Percentiles rank a stretch among this genome's conserved stretches.
These are phyloP conservation scores for Hibiscus trionum DNA, from an alignment of 345 rosid genomes.

Conservation along the genomic window DNA sequence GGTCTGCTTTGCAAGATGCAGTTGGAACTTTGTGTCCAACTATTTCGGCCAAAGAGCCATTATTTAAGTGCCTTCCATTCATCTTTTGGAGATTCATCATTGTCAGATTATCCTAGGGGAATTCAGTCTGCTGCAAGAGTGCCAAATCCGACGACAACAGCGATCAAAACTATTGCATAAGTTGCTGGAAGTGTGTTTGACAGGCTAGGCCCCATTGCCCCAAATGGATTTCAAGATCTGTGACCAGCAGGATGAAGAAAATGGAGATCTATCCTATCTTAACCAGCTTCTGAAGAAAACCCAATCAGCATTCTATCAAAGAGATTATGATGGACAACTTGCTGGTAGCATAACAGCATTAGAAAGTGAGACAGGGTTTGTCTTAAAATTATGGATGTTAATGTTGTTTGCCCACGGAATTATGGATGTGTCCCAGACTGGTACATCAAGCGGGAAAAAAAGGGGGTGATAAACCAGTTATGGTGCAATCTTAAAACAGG, in stretches of 20 bases:
- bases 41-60: constrained; percentile 37
- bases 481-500: neutral
- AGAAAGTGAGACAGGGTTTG: constrained; percentile 34
- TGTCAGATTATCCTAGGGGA: constrained; percentile 31
- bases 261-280: constrained; percentile 16
- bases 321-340: constrained; percentile 33
- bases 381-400: constrained; percentile 34
- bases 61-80: constrained; percentile 81
- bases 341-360: constrained; percentile 24
- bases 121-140: constrained; percentile 46
- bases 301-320: constrained; percentile 19
- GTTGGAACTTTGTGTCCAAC: constrained; percentile 55
- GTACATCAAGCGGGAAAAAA: constrained; percentile 33
- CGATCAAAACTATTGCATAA: constrained; percentile 69
- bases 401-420: constrained; percentile 18
- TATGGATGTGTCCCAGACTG: constrained; percentile 22
- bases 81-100: constrained; percentile 26
- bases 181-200: constrained; percentile 80
- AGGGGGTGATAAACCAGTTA: constrained; percentile 15
- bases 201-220: constrained; percentile 43
- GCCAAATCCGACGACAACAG: constrained; percentile 63
- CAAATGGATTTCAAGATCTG: constrained; percentile 23
- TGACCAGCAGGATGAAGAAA: constrained; percentile 11
- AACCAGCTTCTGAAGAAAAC: constrained; percentile 25
- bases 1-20: constrained; percentile 93